Conservation (phyloP, 352 stramenopile species). For the Pythium periplocum region DNA sequence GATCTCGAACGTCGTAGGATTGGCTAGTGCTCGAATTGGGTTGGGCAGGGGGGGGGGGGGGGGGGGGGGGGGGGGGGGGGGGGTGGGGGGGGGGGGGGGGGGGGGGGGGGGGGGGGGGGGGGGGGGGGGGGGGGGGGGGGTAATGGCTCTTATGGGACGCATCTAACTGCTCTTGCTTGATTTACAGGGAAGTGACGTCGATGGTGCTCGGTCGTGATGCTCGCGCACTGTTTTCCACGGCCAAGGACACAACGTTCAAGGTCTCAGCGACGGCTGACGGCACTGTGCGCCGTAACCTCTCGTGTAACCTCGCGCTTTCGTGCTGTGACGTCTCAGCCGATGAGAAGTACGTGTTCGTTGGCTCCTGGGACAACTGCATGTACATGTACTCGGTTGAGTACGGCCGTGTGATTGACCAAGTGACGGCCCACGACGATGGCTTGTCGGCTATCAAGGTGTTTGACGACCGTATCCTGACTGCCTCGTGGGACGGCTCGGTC, state of each 20-base stretch:
- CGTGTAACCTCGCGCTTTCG: slow-evolving; percentile 72
- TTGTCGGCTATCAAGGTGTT: slow-evolving; percentile 72
- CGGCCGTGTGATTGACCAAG: slow-evolving; percentile 73
- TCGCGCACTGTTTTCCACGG: slow-evolving; percentile 63
- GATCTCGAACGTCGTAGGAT: no score
- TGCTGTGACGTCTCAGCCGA: slow-evolving; percentile 75
- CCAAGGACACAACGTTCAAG: slow-evolving; percentile 76
- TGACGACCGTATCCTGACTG: slow-evolving; percentile 67
- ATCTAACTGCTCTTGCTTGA: no score
- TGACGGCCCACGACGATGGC: slow-evolving; percentile 73
- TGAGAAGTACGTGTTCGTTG: slow-evolving; percentile 82
- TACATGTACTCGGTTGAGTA: slow-evolving; percentile 88
- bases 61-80: no score
- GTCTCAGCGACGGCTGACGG: slow-evolving; percentile 63
- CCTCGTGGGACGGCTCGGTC: slow-evolving; percentile 71
- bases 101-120: no score
- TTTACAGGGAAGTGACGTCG: slow-evolving; percentile 60
- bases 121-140: no score
- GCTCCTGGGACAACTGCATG: slow-evolving; percentile 77
- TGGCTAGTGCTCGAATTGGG: no score
- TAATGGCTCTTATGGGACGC: no score
- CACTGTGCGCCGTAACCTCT: slow-evolving; percentile 57
- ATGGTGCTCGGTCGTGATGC: slow-evolving; percentile 53
- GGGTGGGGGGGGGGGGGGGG: no score
- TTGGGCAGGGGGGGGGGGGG: no score